These are phyloP conservation scores for Scenedesmus sp. DNA, from an alignment of 163 green algal species.

Conservation along the genomic window DNA sequence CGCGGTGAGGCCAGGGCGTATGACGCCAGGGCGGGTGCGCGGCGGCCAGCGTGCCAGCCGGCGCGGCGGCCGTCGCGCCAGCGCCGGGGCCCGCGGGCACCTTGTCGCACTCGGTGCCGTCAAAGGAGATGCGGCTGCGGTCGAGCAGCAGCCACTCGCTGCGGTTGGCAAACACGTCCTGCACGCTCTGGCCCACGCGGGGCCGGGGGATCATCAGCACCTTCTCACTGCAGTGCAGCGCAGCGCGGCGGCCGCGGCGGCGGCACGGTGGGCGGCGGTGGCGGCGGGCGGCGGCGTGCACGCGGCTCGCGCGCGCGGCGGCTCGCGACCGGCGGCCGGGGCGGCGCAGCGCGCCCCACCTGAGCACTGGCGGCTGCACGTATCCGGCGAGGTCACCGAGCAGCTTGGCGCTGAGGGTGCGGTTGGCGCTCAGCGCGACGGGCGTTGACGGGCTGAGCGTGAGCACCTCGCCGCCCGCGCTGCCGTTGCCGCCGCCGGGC, in stretches of 20 bases:
- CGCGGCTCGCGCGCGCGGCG: no score
- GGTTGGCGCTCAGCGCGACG: slow-evolving; percentile 44
- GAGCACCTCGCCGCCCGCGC: slow-evolving; percentile 44
- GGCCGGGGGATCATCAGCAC: slow-evolving; percentile 82
- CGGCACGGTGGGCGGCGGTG: no score
- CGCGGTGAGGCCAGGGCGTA: no score
- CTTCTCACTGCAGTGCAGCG: slow-evolving; percentile 46
- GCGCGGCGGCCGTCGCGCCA: no score
- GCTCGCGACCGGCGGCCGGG: no score
- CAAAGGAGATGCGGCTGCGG: slow-evolving; percentile 58
- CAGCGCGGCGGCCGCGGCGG: background rate
- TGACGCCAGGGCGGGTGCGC: no score
- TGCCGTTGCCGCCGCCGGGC: slow-evolving; percentile 8
- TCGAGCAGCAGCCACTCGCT: slow-evolving; percentile 86
- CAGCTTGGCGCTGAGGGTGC: slow-evolving; percentile 64
- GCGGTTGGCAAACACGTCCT: slow-evolving; percentile 52
- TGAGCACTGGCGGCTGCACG: slow-evolving; percentile 70
- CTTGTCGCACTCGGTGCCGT: slow-evolving; percentile 82
- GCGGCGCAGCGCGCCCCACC: slow-evolving; percentile 46
- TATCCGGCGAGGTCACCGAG: slow-evolving; percentile 87
- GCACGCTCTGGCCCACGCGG: slow-evolving; percentile 36
- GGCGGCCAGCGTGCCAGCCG: no score
- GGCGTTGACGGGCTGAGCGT: slow-evolving; percentile 58
- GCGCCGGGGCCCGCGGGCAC: slow-evolving; percentile 41
- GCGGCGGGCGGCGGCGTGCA: no score